These are phyloP conservation scores for Chlamydomonas sp. DNA, from an alignment of 139 green algal genomes.

Conservation along the genomic window DNA sequence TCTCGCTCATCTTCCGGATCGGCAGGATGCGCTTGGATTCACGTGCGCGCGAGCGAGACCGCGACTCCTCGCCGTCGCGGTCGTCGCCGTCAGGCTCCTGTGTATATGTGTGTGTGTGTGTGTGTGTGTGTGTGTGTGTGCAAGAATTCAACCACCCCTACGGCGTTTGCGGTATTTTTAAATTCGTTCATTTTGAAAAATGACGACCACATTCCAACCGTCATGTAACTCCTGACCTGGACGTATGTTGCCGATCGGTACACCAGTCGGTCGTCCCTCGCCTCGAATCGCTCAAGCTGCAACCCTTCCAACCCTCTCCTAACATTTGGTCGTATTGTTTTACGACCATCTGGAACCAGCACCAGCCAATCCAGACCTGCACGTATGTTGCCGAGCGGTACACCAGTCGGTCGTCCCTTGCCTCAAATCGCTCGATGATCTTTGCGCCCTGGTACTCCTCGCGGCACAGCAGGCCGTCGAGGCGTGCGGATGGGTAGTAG, in stretches of 20 bases:
- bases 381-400: slow-evolving; percentile 66
- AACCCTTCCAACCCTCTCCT: too few species aligned
- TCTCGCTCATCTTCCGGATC: slow-evolving; percentile 74
- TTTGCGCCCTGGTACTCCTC: slow-evolving; percentile 45
- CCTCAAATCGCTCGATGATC: slow-evolving; percentile 51
- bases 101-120: too few species aligned
- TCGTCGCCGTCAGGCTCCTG: too few species aligned
- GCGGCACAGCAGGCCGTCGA: slow-evolving; percentile 59
- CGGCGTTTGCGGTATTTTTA: too few species aligned
- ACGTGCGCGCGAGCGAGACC: not conserved
- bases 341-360: too few species aligned
- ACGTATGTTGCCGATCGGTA: slow-evolving; percentile 66
- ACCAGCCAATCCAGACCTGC: not conserved
- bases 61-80: too few species aligned
- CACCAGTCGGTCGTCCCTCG: slow-evolving; percentile 62
- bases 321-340: too few species aligned
- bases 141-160: too few species aligned
- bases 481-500: slow-evolving; percentile 56
- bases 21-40: slow-evolving; percentile 34
- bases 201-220: too few species aligned
- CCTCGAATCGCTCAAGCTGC: slow-evolving; percentile 52
- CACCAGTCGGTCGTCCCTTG: slow-evolving; percentile 62
- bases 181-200: too few species aligned
- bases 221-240: not conserved
- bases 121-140: too few species aligned